Evolutionary conservation across 805 yeast species (phyloP).

Genomic region (Tetrapisispora phaffii): DNA sequence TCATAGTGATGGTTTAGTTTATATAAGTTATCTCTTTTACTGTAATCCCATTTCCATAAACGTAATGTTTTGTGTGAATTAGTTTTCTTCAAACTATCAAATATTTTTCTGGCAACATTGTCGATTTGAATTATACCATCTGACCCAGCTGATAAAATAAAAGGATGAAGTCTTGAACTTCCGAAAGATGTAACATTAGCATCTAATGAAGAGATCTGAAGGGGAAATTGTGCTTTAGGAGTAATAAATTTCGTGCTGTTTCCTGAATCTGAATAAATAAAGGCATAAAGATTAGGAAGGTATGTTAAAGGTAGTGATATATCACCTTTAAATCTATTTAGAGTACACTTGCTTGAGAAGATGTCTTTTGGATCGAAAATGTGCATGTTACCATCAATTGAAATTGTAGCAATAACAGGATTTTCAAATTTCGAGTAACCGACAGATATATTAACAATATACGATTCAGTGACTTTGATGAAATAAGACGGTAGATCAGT

Average conservation of each 20-base stretch:
- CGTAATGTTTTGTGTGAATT: slow-evolving; percentile 25
- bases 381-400: slow-evolving; percentile 36
- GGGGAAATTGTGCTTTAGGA: slow-evolving; percentile 30
- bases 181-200: slow-evolving; percentile 35
- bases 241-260: slow-evolving; percentile 31
- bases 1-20: slow-evolving; percentile 36
- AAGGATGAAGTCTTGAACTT: slow-evolving; percentile 38
- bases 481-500: slow-evolving; percentile 30
- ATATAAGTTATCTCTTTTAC: slow-evolving; percentile 30
- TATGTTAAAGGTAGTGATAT: slow-evolving; percentile 24
- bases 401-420: slow-evolving; percentile 27
- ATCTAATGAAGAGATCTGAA: slow-evolving; percentile 32
- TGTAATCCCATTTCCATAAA: slow-evolving; percentile 35
- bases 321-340: slow-evolving; percentile 28
- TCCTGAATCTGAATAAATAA: slow-evolving; percentile 35
- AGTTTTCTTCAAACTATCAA: slow-evolving; percentile 29
- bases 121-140: slow-evolving; percentile 39
- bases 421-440: slow-evolving; percentile 31
- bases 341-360: slow-evolving; percentile 21
- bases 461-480: slow-evolving; percentile 32
- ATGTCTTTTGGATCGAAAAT: slow-evolving; percentile 31
- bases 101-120: slow-evolving; percentile 32
- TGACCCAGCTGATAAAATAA: slow-evolving; percentile 38
- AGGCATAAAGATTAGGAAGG: slow-evolving; percentile 29
- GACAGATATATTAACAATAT: slow-evolving; percentile 28